Conservation (phyloP, 106 monocot genomes). For the Dioscorea dumetorum region DNA sequence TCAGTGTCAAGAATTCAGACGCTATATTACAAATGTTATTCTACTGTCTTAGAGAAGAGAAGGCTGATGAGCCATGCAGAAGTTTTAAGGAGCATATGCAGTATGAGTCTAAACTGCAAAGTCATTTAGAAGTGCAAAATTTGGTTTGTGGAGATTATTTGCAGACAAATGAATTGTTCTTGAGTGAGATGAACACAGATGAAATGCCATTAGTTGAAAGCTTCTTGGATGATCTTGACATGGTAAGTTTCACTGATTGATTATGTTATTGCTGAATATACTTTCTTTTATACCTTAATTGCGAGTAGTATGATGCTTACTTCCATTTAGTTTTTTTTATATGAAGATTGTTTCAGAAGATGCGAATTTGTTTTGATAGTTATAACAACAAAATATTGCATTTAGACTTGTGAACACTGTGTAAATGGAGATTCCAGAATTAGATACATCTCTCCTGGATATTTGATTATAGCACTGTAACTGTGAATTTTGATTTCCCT, state of each 20-base stretch:
- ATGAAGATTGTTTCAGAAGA: too few species aligned
- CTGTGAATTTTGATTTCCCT: too few species aligned
- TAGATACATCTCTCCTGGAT: too few species aligned
- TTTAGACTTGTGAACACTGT: too few species aligned
- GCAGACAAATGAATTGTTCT: constrained; percentile 11
- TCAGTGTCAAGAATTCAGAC: constrained; percentile 28
- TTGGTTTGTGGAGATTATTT: constrained; percentile 18
- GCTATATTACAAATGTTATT: constrained; percentile 42
- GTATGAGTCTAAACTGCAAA: constrained; percentile 34
- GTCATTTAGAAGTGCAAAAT: constrained; percentile 9
- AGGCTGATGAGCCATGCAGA: constrained; percentile 21
- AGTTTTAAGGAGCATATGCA: constrained; percentile 34
- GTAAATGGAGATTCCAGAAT: too few species aligned
- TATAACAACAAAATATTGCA: too few species aligned
- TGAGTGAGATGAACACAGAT: not conserved
- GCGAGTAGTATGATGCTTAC: too few species aligned
- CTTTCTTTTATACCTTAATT: too few species aligned
- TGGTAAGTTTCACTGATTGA: constrained; percentile 18
- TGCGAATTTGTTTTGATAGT: too few species aligned
- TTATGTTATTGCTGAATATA: too few species aligned
- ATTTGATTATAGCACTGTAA: too few species aligned
- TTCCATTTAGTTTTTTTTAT: too few species aligned
- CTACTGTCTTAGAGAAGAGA: constrained; percentile 28
- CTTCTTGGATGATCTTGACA: constrained; percentile 22
- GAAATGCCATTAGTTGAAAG: constrained; percentile 1